Conservation (phyloP, 106 monocot genomes). For the Acanthochlamys bracteata region DNA sequence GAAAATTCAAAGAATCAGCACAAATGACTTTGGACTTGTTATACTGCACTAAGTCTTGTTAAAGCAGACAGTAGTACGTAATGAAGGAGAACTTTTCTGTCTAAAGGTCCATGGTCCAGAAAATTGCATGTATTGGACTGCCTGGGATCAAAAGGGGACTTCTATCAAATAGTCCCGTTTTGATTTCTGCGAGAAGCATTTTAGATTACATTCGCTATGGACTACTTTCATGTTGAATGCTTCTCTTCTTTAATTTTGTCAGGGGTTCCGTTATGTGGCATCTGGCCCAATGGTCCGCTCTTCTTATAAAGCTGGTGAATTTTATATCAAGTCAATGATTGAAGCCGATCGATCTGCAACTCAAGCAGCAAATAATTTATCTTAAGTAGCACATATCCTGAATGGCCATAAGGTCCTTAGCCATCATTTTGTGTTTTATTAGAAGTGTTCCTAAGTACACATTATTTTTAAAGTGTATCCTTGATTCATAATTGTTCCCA, state of each 20-base stretch:
- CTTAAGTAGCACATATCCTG: not conserved
- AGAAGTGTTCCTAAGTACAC: not conserved
- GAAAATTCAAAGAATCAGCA: no score
- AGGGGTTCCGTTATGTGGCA: constrained; percentile 43
- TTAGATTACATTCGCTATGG: no score
- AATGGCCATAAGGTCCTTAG: not conserved
- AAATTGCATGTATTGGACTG: no score
- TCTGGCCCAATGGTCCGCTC: constrained; percentile 41
- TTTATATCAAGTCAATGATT: constrained; percentile 46
- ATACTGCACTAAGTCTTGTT: no score
- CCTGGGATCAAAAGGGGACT: no score
- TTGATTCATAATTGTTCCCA: not conserved
- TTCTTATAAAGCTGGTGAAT: constrained; percentile 40
- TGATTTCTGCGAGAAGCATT: no score
- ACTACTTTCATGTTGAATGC: not conserved
- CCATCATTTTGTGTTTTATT: not conserved
- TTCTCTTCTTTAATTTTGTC: not conserved
- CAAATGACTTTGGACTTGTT: no score
- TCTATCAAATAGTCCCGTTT: no score
- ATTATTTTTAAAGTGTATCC: not conserved
- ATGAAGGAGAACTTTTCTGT: no score
- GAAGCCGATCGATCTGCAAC: constrained; percentile 31
- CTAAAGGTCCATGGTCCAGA: no score
- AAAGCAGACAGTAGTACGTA: no score
- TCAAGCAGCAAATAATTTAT: not conserved